Conservation (phyloP, 768 basidiomycete genomes). For the Neoboletus magnificus region DNA sequence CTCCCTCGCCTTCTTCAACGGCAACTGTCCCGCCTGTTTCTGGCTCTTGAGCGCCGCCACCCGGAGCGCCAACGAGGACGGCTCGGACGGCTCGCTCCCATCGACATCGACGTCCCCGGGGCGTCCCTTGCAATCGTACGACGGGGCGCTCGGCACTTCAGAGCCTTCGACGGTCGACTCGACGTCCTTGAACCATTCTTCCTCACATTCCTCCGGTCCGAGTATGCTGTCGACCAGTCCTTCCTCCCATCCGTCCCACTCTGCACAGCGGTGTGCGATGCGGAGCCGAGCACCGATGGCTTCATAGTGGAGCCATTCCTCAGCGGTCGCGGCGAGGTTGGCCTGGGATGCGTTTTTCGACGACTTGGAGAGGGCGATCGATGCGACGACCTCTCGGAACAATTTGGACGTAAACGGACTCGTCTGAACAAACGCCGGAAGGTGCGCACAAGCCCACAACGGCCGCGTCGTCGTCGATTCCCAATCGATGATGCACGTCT, state of each 20-base stretch:
- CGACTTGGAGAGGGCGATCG: constrained; percentile 37
- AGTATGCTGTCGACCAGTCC: constrained; percentile 74
- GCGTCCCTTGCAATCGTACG: neutral
- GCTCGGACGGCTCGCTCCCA: constrained; percentile 7
- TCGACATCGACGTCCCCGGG: neutral
- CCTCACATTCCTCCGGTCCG: constrained; percentile 66
- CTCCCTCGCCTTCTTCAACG: constrained; percentile 58
- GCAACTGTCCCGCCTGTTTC: constrained; percentile 45
- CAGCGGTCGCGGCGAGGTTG: constrained; percentile 46
- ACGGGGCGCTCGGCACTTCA: constrained; percentile 14
- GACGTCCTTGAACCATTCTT: constrained; percentile 61
- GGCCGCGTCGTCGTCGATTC: constrained; percentile 87
- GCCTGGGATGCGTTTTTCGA: constrained; percentile 16
- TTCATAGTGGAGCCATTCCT: constrained; percentile 76
- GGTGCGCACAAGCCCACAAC: constrained; percentile 80
- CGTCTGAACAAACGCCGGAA: constrained; percentile 76
- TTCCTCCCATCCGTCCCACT: constrained; percentile 94
- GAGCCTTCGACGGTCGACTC: constrained; percentile 25
- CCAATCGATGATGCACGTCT: constrained; percentile 91
- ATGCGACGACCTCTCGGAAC: constrained; percentile 62
- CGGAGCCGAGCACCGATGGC: constrained; percentile 61
- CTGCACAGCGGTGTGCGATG: constrained; percentile 74
- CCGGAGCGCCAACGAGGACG: constrained; percentile 19
- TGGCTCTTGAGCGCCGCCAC: constrained; percentile 27
- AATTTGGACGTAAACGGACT: constrained; percentile 70